A percentile compares a stretch with the other conserved stretches of the same genome.
Evolutionary conservation across 1,284 basidiomycete species (phyloP).

Genomic region (Apiotrichum brassicae): DNA sequence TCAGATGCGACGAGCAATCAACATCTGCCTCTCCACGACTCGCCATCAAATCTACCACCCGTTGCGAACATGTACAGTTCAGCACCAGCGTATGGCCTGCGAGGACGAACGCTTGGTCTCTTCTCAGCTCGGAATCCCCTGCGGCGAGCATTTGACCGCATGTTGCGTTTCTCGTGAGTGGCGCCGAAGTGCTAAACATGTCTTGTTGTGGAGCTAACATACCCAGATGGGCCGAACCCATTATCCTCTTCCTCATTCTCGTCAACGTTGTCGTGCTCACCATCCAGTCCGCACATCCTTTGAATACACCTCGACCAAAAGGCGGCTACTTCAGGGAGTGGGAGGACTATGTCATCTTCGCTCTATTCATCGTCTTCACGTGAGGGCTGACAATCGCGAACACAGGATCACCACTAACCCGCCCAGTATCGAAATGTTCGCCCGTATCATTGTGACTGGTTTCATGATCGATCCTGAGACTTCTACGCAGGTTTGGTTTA

Average conservation of each 20-base stretch:
- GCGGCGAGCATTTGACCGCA: slow-evolving; percentile 58
- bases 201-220: neutral
- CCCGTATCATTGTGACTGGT: slow-evolving; percentile 85
- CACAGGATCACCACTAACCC: neutral
- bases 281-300: slow-evolving; percentile 60
- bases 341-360: slow-evolving; percentile 81
- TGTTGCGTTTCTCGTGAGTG: slow-evolving; percentile 62
- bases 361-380: slow-evolving; percentile 80
- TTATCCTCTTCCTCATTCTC: slow-evolving; percentile 76
- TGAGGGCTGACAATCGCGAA: too few relatives aligned
- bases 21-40: neutral
- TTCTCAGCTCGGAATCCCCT: slow-evolving; percentile 64
- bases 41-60: slow-evolving; percentile 4
- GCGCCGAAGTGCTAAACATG: too few relatives aligned
- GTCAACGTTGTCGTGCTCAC: slow-evolving; percentile 76
- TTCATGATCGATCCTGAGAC: slow-evolving; percentile 83
- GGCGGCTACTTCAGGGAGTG: slow-evolving; percentile 76
- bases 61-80: slow-evolving; percentile 9
- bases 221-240: slow-evolving; percentile 75
- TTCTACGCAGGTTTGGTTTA: slow-evolving; percentile 41
- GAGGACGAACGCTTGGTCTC: slow-evolving; percentile 72
- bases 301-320: slow-evolving; percentile 49
- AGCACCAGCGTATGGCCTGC: slow-evolving; percentile 46
- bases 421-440: slow-evolving; percentile 71
- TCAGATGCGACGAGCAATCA: neutral